Conservation (phyloP, 257 asterid species). For the Nicotiana paniculata region DNA sequence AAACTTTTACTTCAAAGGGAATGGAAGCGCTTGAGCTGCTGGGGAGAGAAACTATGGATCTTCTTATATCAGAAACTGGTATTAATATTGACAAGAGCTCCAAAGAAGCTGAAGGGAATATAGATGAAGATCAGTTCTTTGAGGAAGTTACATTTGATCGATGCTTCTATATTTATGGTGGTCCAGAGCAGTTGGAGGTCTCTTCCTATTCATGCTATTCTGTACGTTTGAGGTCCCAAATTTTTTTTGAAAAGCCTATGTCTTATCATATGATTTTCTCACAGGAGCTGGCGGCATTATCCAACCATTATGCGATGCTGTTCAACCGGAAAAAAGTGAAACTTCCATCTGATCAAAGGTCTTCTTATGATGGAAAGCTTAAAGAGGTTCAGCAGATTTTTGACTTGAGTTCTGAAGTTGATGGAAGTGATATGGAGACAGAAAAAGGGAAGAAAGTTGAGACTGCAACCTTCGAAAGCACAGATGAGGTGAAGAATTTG, state of each 20-base stretch:
- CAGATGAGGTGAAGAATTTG: constrained; percentile 50
- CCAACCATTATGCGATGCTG: constrained; percentile 69
- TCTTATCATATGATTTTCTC: constrained; percentile 10
- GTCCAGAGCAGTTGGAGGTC: constrained; percentile 97
- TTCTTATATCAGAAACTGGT: constrained; percentile 77
- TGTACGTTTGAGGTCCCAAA: background rate
- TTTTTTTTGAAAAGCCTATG: background rate
- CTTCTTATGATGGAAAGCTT: constrained; percentile 71
- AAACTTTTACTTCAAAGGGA: constrained; percentile 74
- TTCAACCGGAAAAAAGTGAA: constrained; percentile 82
- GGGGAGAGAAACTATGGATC: constrained; percentile 91
- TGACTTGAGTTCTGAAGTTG: constrained; percentile 61
- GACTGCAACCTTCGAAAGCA: constrained; percentile 42
- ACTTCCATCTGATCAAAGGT: constrained; percentile 66
- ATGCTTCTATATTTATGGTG: constrained; percentile 95
- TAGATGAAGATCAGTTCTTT: constrained; percentile 63
- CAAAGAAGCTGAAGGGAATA: constrained; percentile 34
- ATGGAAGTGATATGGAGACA: constrained; percentile 38
- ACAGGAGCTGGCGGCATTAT: constrained; percentile 87
- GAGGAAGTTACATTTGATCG: constrained; percentile 82
- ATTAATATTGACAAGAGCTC: constrained; percentile 41
- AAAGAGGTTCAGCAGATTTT: constrained; percentile 70
- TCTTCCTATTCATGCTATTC: constrained; percentile 7
- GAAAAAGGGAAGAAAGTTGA: constrained; percentile 85
- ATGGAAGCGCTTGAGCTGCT: constrained; percentile 86